phyloP scores from a whole-genome alignment of 2,329 filamentous ascomycete genomes.

The Calonectria naviculata region DNA sequence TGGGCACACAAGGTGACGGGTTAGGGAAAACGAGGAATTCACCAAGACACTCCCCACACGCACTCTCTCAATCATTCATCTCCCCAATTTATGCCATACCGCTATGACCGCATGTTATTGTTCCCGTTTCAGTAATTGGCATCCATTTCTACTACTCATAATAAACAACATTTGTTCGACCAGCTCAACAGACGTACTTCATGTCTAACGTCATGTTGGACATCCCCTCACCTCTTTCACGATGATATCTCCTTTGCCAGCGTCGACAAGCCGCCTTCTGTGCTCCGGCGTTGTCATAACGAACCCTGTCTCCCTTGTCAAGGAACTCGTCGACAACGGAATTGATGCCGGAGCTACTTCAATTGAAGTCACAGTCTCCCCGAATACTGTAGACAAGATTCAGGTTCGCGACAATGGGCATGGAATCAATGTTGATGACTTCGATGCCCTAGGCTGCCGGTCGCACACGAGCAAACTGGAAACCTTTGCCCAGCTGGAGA shows the following conservation, averaged over 20 bases:
- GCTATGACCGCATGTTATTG: slow-evolving; percentile 8
- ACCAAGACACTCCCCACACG: background rate
- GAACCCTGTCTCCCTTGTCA: slow-evolving; percentile 72
- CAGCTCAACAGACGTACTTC: background rate
- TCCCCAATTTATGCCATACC: slow-evolving; percentile 6
- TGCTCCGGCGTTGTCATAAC: slow-evolving; percentile 70
- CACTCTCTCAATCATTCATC: background rate
- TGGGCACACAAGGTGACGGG: background rate
- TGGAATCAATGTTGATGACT: slow-evolving; percentile 74
- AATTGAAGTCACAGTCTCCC: slow-evolving; percentile 72
- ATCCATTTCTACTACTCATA: background rate
- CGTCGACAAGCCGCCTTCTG: slow-evolving; percentile 64
- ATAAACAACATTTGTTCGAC: background rate
- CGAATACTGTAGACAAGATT: slow-evolving; percentile 75
- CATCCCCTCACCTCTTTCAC: slow-evolving; percentile 44
- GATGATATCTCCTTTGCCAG: slow-evolving; percentile 62
- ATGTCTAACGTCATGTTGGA: slow-evolving; percentile 21
- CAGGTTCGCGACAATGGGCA: slow-evolving; percentile 80
- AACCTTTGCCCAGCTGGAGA: slow-evolving; percentile 70
- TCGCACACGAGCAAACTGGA: slow-evolving; percentile 80
- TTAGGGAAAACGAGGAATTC: background rate
- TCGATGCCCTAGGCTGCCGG: slow-evolving; percentile 69
- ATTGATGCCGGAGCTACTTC: slow-evolving; percentile 77
- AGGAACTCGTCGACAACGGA: slow-evolving; percentile 83
- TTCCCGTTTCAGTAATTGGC: slow-evolving; percentile 2